Conservation (phyloP, 768 basidiomycete genomes). For the Podaxis sp. region DNA sequence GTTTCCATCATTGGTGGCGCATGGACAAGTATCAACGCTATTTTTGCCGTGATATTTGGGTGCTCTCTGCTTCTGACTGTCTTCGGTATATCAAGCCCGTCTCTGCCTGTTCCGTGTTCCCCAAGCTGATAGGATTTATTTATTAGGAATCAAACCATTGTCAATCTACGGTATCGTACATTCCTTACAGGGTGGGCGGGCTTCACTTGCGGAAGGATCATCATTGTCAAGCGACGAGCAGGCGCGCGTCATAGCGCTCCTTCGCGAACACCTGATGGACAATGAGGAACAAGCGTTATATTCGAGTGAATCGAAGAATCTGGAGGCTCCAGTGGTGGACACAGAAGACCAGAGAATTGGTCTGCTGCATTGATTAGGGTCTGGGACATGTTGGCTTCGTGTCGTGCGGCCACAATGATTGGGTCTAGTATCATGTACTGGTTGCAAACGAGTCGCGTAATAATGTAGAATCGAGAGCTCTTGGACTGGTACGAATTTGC, state of each 20-base stretch:
- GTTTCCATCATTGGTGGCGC: slow-evolving; percentile 13
- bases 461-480: no score
- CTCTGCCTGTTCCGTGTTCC: not conserved
- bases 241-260: not conserved
- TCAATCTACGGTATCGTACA: not conserved
- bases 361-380: no score
- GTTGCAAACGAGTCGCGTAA: no score
- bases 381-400: no score
- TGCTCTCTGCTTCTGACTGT: slow-evolving; percentile 1
- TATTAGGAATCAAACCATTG: slow-evolving; percentile 2
- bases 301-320: no score
- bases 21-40: slow-evolving; percentile 10
- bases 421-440: no score
- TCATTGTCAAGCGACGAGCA: not conserved
- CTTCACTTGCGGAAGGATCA: not conserved
- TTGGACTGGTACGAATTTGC: no score
- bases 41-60: slow-evolving; percentile 16
- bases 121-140: no score
- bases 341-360: no score
- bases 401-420: no score
- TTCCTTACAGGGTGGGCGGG: not conserved
- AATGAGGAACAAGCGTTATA: not conserved
- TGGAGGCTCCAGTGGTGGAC: no score
- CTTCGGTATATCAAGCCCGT: slow-evolving; percentile 2
- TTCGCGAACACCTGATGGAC: slow-evolving; percentile 4